Evolutionary conservation across 2,329 filamentous ascomycete genomes (phyloP), one percentile per base, ranked within the genome.

Genomic region (Ceratocystis diversiconidia): DNA sequence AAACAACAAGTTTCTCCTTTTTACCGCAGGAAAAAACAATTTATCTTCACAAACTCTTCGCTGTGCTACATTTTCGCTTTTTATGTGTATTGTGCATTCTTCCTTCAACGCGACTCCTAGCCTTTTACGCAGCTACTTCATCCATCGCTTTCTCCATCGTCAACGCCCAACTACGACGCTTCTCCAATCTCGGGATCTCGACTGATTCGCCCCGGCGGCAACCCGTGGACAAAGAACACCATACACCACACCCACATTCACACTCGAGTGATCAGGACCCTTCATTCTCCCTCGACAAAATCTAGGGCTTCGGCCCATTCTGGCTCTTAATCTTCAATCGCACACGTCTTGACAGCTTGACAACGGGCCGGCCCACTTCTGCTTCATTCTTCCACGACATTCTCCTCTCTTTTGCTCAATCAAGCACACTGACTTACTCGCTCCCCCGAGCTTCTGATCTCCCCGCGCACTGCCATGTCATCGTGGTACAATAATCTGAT

Each of bases 401-500:
- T 3, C 17, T 5, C 36, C 36, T 41, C 12, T 5, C 55, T 59
- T 30, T n/a, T 7, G 15, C 25, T 17, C 52, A 12, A 25, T 19
- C 48, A 52, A 52, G 3, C 6, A 28, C 48, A 28, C 17, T 15
- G 28, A 30, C 28, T 59, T 25, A 5, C 32, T 59, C 25, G 12
- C 55, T 32, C 28, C 15, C 52, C 12, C 22, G 12, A 17, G 25
- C 22, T 36, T 10, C 15, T 5, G 28, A 6, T n/a, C 28, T 2
- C 3, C 22, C 55, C 55, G 1, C 55, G 55, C 3, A 30, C 59
- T 12, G 36, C 66, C 71, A 90, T 90, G 87, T 82, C 88, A 72
- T 88, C 87, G 71, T 95, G 92, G 81, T 88, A 95, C 77, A 88
- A 86, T 72, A 89, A 86, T 73, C 81, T 86, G 72, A 77, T 86